phyloP scores from a whole-genome alignment of 2,329 filamentous ascomycete genomes.

The Colletotrichum orbiculare region DNA sequence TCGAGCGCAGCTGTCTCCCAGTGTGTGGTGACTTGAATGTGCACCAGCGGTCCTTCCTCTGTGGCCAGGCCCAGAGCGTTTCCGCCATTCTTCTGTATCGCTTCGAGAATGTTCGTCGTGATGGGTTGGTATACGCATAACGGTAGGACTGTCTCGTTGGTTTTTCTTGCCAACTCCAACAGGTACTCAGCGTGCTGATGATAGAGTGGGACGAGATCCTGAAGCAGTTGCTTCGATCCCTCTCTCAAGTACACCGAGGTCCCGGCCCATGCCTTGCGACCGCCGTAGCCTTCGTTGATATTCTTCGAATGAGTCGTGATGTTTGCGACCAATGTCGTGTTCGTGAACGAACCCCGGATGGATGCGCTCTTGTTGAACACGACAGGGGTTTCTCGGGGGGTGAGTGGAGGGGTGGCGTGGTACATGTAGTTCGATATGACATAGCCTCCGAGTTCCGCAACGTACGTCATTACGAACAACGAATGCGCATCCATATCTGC shows the following conservation, averaged over 20 bases:
- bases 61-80: conserved; percentile 54
- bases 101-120: conserved; percentile 45
- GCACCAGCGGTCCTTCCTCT: conserved; percentile 46
- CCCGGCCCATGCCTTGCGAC: conserved; percentile 36
- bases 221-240: conserved; percentile 37
- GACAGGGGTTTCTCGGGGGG: conserved; percentile 28
- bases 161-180: conserved; percentile 21
- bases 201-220: conserved; percentile 43
- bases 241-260: conserved; percentile 9
- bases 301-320: conserved; percentile 40
- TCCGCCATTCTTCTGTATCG: conserved; percentile 50
- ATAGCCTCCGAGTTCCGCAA: conserved; percentile 18
- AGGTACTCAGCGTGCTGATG: conserved; percentile 38
- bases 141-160: conserved; percentile 34
- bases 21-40: conserved; percentile 44
- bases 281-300: conserved; percentile 41
- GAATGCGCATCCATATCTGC: conserved; percentile 39
- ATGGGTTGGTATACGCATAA: conserved; percentile 52
- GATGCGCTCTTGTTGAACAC: conserved; percentile 41
- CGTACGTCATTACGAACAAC: conserved; percentile 38
- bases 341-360: conserved; percentile 37
- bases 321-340: conserved; percentile 40
- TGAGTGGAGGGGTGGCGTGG: conserved; percentile 33
- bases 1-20: conserved; percentile 46
- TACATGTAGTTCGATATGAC: conserved; percentile 35